A percentile compares a stretch with the other conserved stretches of the same genome.
phyloP scores from a whole-genome alignment of 1,284 basidiomycete genomes.

The Cutaneotrichosporon cavernicola region DNA sequence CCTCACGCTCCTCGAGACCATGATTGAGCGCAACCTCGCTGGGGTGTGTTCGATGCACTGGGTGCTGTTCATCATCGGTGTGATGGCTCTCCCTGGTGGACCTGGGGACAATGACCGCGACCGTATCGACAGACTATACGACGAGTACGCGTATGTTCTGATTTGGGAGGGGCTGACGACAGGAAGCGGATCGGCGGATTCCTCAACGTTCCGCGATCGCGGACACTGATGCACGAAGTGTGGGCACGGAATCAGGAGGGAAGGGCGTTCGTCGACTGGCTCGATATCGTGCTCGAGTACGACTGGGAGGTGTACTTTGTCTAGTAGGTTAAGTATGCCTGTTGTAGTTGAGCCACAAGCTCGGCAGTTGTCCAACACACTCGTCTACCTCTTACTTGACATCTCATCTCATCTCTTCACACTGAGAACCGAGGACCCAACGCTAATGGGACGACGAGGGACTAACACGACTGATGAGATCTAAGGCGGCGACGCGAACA shows the following conservation, averaged over 20 bases:
- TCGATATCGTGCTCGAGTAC: conserved; percentile 7
- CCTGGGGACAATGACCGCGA: neutral
- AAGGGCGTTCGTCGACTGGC: conserved; percentile 4
- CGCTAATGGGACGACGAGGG: too few relatives aligned
- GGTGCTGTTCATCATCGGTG: conserved; percentile 1
- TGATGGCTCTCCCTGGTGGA: neutral
- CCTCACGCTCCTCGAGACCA: conserved; percentile 1
- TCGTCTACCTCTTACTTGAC: too few relatives aligned
- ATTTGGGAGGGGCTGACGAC: neutral
- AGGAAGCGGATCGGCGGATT: neutral
- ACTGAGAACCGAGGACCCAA: too few relatives aligned
- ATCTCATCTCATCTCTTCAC: too few relatives aligned
- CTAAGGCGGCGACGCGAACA: too few relatives aligned
- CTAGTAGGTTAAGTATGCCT: neutral
- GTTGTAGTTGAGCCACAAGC: too few relatives aligned
- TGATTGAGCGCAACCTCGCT: conserved; percentile 1
- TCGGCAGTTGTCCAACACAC: too few relatives aligned
- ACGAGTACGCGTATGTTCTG: neutral
- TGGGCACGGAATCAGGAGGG: conserved; percentile 5
- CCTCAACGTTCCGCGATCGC: conserved; percentile 1
- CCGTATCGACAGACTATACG: conserved; percentile 1
- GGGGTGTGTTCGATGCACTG: conserved; percentile 1
- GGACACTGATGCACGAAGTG: neutral
- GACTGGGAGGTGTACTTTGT: conserved; percentile 7
- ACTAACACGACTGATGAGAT: too few relatives aligned